Evolutionary conservation across 2,329 filamentous ascomycete genomes (phyloP), one percentile per base, ranked within the genome.

Genomic region (Aspergillus spinulosporus): DNA sequence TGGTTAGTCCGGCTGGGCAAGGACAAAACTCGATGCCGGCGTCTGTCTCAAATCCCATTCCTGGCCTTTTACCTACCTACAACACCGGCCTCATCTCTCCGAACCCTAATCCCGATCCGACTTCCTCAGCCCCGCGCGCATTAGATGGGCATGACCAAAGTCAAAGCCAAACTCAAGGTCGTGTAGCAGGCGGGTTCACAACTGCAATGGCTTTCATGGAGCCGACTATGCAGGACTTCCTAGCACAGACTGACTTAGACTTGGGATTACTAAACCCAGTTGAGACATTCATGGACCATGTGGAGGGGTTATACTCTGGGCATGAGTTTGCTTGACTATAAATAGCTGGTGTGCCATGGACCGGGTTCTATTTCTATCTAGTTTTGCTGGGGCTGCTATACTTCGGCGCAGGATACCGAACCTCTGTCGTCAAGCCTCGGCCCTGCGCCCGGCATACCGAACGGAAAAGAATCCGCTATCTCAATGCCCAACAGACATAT

Each of bases 181-280:
- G 54, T 32, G 37, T 46, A 14, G 29, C 54, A 5, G 54, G 57
- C 7, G 70, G 69, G 5, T 73, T 72, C 52, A 72, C 71, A 36
- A 72, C 71, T 0, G 70, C 69, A 42, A 73, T 74, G 70, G 65
- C 72, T 6, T 72, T 74, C 47, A 57, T 73, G 40, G 70, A 74
- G 49, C 72, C 72, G 21, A 74, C 71, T 5, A 72, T 74, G 71
- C 71, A 74, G 54, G 69, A 73, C 47, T 74, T 74, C 14, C 59
- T 74, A 1, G 70, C 72, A 14, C 71, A 74, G 60, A 72, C 71
- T 3, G 70, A 74, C 62, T 65, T 74, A 14, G 71, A 73, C 56
- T 46, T 73, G 34, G 69, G 70, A 1, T 55, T 71, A 49, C 53
- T 72, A 54, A 68, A 73, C 57, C 68, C 71, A 5, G 68, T 72